Evolutionary conservation across 1,139 yeast species (phyloP), one percentile per base, ranked within the genome.

Genomic region (Pichia sp.): DNA sequence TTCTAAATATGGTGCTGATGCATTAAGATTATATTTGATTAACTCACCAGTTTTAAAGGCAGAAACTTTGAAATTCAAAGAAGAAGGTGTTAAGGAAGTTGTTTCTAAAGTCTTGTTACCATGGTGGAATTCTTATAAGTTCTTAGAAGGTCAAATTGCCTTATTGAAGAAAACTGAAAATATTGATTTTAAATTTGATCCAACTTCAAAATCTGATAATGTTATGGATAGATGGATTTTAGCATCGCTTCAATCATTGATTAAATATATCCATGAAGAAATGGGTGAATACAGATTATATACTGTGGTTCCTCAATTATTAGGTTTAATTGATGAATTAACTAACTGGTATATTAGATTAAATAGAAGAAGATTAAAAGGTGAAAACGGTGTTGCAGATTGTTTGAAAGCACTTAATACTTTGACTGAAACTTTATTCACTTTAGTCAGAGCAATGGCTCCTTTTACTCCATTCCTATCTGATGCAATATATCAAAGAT

Each of bases 291-390:
- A 94, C 74, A 81, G 95, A 69, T 75, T 92, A 59, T 92, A 88
- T 72, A 89, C 97, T 42, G 99, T 94, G 59, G 97, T 94, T 57
- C 96, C 98, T 60, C 86, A 84, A 65, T 74, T 94, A 64, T 77
- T 94, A 62, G 75, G 79, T 52, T 85, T 92, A 67, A 86, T 94
- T 67, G 98, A 92, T 63, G 89, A 87, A 64, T 79, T 94, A 69
- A 94, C 99, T 58, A 94, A 94, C 74, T 92, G 98, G 98, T 94
- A 94, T 75, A 94, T 94, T 67, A 84, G 99, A 70, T 86, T 94
- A 71, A 92, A 94, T 75, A 90, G 99, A 75, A 82, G 90, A 73
- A 92, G 99, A 75, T 78, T 94, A 63, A 94, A 94, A 83, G 97
- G 98, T 65, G 89, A 83, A 63, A 84, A 78, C 51, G 96, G 95